Conservation (phyloP, 805 yeast genomes). For the Middelhovenomyces tepae region DNA sequence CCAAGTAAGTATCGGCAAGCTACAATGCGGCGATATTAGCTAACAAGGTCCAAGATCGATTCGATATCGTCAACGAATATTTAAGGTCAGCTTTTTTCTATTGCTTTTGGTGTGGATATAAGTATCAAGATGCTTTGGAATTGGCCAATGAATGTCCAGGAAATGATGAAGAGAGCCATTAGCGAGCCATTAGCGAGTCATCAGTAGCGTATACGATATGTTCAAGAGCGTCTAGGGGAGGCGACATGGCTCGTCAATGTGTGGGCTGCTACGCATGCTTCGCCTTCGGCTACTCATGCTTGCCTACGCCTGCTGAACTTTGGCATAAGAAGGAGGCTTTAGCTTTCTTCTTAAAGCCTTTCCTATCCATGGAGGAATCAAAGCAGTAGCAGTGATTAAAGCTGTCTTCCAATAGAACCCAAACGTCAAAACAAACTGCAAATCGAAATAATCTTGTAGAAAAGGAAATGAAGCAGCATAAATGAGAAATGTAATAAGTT, state of each 20-base stretch:
- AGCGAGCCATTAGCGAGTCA: too few species aligned
- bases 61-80: constrained; percentile 30
- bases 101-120: constrained; percentile 45
- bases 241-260: too few species aligned
- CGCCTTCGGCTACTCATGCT: too few species aligned
- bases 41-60: too few species aligned
- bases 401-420: constrained; percentile 50
- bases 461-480: constrained; percentile 76
- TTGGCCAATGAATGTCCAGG: constrained; percentile 44
- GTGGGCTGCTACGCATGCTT: too few species aligned
- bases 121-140: constrained; percentile 32
- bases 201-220: too few species aligned
- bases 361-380: constrained; percentile 84
- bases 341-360: constrained; percentile 65
- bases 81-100: constrained; percentile 34
- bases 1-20: too few species aligned
- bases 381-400: constrained; percentile 56
- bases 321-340: constrained; percentile 93
- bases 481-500: constrained; percentile 56
- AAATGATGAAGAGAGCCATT: constrained; percentile 35
- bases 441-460: constrained; percentile 76
- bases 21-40: too few species aligned
- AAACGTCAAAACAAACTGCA: constrained; percentile 54
- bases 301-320: too few species aligned
- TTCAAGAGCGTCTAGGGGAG: too few species aligned